Percentiles rank a stretch among this genome's conserved stretches.
Evolutionary conservation across 441 rosid genomes (phyloP).

Genomic region (Raphanus hybrid): DNA sequence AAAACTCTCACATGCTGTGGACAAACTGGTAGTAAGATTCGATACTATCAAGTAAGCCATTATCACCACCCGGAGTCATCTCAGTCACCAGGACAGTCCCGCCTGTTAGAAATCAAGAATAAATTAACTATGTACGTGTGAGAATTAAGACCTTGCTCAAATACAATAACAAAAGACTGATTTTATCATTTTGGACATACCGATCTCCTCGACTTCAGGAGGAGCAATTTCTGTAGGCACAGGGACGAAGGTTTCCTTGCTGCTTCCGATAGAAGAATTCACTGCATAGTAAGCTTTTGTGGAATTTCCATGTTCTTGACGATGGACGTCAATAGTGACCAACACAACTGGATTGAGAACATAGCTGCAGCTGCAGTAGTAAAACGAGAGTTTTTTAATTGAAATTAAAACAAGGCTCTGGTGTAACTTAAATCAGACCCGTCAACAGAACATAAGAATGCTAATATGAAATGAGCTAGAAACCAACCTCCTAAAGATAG

Average conservation of each 20-base stretch:
- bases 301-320: conserved; percentile 68
- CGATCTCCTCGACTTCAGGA: conserved; percentile 75
- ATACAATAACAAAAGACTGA: not conserved
- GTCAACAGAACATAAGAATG: conserved; percentile 2
- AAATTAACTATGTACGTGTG: not conserved
- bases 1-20: not conserved
- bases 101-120: not conserved
- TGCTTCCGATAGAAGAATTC: too few relatives aligned
- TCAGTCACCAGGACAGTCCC: not conserved
- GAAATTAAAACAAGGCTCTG: not conserved
- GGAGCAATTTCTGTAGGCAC: conserved; percentile 81
- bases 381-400: not conserved
- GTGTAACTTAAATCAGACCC: not conserved
- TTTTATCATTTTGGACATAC: conserved; percentile 40
- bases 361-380: conserved; percentile 48
- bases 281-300: conserved; percentile 66
- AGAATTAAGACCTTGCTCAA: not conserved
- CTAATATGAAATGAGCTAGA: not conserved
- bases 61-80: not conserved
- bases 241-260: conserved; percentile 83
- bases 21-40: not conserved
- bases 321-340: conserved; percentile 70
- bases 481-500: conserved; percentile 54
- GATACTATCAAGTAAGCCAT: not conserved
- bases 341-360: conserved; percentile 63